Evolutionary conservation across 1,139 yeast species (phyloP), one percentile per base, ranked within the genome.

Genomic region (Kluyveromyces sp.): DNA sequence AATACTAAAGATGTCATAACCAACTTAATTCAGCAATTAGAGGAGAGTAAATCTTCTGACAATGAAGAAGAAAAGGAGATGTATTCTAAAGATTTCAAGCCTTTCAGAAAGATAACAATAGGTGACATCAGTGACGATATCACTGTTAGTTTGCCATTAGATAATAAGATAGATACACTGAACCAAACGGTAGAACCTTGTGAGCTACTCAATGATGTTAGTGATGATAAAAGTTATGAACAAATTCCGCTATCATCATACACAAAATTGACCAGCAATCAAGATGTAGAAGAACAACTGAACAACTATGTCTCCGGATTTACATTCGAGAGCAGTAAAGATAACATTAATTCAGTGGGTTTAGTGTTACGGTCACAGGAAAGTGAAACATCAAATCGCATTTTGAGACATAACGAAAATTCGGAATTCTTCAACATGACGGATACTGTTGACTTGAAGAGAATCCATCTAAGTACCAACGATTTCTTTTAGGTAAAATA

Each of bases 261-360:
- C 34, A n/a, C 39, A 3, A 41, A 41, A 29, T 29, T 26, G 7
- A 28, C 26, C 7, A 4, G 28, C 6, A 15, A 33, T 3, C 15
- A 34, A 5, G 43, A 41, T 6, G 42, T 43, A 4, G 46, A 43
- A 28, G 34, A 43, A 7, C 46, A 43, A 25, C 32, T 43, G 37
- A 43, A 43, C 36, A 34, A 43, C 31, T 43, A 37, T 25, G 46
- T 43, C 25, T 43, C 46, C 25, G 46, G 46, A 25, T 43, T 43
- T 26, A 43, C 42, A 8, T 43, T 43, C 34, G 46, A 43, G 29
- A 30, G 28, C 15, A 33, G 28, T 25, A 7, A 7, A 8, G 41
- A 38, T 5, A 38, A 21, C 15, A 21, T 10, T 25, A 26, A 25
- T 5, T 6, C 39, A 26, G 8, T n/a, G n/a, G 27, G 8, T 27